These are phyloP conservation scores for Uncinocarpus reesii DNA, from an alignment of 2,329 filamentous ascomycete genomes.

Conservation along the genomic window DNA sequence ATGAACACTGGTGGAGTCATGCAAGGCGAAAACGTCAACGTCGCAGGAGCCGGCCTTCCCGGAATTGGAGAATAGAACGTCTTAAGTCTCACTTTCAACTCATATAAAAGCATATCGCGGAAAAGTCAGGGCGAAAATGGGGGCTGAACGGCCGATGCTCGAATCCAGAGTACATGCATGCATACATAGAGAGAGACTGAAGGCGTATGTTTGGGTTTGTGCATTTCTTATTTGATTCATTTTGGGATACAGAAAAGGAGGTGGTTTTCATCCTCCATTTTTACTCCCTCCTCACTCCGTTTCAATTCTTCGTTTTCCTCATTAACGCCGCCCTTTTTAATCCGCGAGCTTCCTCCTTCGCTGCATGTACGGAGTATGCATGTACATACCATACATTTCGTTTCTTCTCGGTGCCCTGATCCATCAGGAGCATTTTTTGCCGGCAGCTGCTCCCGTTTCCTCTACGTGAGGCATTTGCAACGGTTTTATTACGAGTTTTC, in stretches of 20 bases:
- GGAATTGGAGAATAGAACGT: slow-evolving; percentile 34
- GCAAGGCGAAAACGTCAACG: slow-evolving; percentile 40
- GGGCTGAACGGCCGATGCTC: neutral
- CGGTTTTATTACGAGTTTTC: neutral
- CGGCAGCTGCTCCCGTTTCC: neutral
- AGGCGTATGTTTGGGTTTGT: slow-evolving; percentile 8
- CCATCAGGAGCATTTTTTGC: neutral
- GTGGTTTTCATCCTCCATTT: neutral
- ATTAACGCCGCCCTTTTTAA: neutral
- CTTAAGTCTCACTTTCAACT: neutral
- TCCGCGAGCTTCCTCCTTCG: neutral
- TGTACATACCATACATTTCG: neutral
- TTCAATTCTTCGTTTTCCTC: neutral
- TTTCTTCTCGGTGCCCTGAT: neutral
- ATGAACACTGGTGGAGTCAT: slow-evolving; percentile 35
- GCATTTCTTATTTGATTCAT: slow-evolving; percentile 13
- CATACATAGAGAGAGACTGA: slow-evolving; percentile 1
- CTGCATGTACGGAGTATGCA: slow-evolving; percentile 5
- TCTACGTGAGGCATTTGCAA: neutral
- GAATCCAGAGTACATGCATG: slow-evolving; percentile 1
- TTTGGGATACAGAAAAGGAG: slow-evolving; percentile 12
- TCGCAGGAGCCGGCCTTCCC: slow-evolving; percentile 40
- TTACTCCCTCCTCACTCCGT: neutral
- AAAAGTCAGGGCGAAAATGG: neutral
- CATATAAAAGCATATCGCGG: neutral